Conservation (phyloP, 2,329 filamentous ascomycete species). For the Monosporascus sp. region DNA sequence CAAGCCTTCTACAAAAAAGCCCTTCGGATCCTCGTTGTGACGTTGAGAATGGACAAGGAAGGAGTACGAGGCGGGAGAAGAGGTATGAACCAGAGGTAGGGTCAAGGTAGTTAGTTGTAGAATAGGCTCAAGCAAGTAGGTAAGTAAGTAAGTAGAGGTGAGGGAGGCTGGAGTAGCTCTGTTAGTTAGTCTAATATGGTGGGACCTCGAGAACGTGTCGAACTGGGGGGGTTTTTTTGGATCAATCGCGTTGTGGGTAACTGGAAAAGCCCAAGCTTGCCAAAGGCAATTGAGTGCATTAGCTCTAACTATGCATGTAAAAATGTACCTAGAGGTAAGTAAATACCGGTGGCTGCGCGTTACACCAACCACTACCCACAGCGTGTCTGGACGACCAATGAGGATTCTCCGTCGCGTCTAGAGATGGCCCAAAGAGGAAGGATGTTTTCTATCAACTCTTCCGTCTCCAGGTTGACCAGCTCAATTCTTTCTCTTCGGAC, state of each 20-base stretch:
- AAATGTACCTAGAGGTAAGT: too few species aligned
- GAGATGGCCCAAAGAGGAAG: conserved; percentile 23
- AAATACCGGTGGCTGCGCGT: background rate
- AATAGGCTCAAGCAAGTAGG: background rate
- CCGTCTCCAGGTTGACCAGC: conserved; percentile 21
- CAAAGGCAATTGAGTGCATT: too few species aligned
- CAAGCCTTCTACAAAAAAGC: conserved; percentile 3
- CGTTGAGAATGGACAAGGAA: conserved; percentile 10
- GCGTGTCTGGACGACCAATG: conserved; percentile 19
- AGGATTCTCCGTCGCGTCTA: conserved; percentile 10
- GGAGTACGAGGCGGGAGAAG: conserved; percentile 5
- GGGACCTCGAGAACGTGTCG: background rate
- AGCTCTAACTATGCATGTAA: too few species aligned
- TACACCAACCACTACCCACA: background rate
- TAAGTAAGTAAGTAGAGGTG: background rate
- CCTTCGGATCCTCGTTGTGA: conserved; percentile 7
- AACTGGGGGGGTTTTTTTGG: background rate
- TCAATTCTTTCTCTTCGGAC: conserved; percentile 6
- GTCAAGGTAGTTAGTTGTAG: background rate
- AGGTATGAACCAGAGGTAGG: conserved; percentile 2
- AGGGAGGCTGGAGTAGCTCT: background rate
- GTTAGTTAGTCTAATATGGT: background rate
- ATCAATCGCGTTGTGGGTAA: background rate
- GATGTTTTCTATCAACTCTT: conserved; percentile 24
- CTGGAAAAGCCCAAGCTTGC: too few species aligned